Base-by-base conservation (phyloP, 768 basidiomycete genomes). In the Neoboletus brunneissimus region DNA sequence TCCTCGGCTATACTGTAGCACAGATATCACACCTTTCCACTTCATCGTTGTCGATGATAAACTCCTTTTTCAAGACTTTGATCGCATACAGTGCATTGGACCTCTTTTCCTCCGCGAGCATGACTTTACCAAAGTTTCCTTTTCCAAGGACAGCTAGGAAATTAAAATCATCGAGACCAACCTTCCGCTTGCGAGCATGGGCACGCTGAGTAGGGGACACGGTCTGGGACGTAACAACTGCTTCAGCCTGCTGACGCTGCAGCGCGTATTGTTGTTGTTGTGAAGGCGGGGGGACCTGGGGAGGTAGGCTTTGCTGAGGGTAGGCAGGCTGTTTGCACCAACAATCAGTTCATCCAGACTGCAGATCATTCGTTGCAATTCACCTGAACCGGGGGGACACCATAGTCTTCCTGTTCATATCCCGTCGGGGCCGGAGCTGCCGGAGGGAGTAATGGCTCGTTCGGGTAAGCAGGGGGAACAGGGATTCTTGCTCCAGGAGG, bases 11-110 rank as follows among this genome's bases (percentile, higher is more conserved):
- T 48, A 37, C 54, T 32, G 40, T 31, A 23, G 23, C 13, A 43
- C 53, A 18, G 32, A 12, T 38, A 48, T 56, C 80, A 54, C 63
- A 96, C 96, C 94, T 97, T 75, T 98, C 97, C 4, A 99, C 94
- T 79, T 98, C 97, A 73, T 99, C 97, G 59, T 99, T 98, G 72
- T 99, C 97, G 65, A 99, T 98, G 72, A 99, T 98, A 69, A 99
- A 98, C 75, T 98, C 97, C 71, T 99, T 99, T 82, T 99, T 99
- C 71, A 99, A 71, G n/a, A 99, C 97, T 75, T 99, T 99, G 79
- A 99, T 98, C n/a, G 97, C 97, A 69, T 90, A 98, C 54, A 98
- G 74, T 49, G 82, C 85, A 64, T 85, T 91, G 49, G 86, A 82
- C 72, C 81, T 86, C 84, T 99, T 99, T 80, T 99, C 97, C 74